Evolutionary conservation across 1,284 basidiomycete species (phyloP).

Genomic region (Pterula multifida): DNA sequence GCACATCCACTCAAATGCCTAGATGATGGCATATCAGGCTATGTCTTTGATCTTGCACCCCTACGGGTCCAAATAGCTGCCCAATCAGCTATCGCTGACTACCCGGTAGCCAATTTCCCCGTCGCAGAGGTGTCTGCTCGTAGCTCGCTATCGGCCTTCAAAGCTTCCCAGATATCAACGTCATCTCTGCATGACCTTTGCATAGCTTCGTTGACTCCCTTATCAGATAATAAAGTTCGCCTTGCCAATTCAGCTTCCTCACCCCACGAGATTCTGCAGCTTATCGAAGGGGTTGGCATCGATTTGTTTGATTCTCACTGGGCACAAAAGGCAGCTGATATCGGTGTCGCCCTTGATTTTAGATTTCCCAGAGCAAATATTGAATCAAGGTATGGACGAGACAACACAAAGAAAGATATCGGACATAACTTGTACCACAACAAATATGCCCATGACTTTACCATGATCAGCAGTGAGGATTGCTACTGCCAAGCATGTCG

Average conservation of each 20-base stretch:
- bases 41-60: constrained; percentile 54
- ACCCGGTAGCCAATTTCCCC: background rate
- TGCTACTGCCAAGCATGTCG: constrained; percentile 59
- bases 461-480: constrained; percentile 21
- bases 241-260: constrained; percentile 43
- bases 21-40: constrained; percentile 58
- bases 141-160: constrained; percentile 7
- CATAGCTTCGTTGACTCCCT: constrained; percentile 39
- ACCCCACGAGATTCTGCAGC: constrained; percentile 62
- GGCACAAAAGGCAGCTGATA: constrained; percentile 50
- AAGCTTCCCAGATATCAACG: constrained; percentile 10
- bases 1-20: constrained; percentile 40
- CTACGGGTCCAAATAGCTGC: constrained; percentile 28
- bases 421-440: constrained; percentile 63
- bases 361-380: constrained; percentile 38
- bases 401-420: constrained; percentile 26
- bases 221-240: constrained; percentile 47
- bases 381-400: constrained; percentile 14
- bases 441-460: constrained; percentile 49
- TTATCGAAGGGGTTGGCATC: constrained; percentile 52
- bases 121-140: background rate
- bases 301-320: constrained; percentile 67
- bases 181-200: constrained; percentile 28
- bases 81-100: constrained; percentile 3
- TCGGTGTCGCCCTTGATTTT: constrained; percentile 70